Base-by-base conservation (phyloP, 164 flowering plant genomes). In the Piper betle region DNA sequence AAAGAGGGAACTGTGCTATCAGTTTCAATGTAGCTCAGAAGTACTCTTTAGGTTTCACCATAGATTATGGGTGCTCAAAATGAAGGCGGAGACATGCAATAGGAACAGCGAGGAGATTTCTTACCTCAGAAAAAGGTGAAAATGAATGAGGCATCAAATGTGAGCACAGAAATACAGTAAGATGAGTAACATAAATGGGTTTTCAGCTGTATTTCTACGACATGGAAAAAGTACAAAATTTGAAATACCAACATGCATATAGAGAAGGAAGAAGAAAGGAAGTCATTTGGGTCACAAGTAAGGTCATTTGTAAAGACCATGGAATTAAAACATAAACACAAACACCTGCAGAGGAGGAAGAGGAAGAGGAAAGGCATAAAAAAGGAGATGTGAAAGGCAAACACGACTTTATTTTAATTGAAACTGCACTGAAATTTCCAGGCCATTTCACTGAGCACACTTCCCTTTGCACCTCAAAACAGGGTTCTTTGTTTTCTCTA, bases 391-490 rank as follows among this genome's bases (percentile, higher is more conserved):
- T 10, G 37, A 58, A 16, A 40, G 25, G 52, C 38, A 42, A 58
- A 64, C 42, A 42, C 18, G 13, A n/a, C 3, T 9, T n/a, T 33
- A 18, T 38, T 6, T 43, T 17, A 54, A 64, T 39, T 60, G 61
- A 33, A 63, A 11, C 60, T 68, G 59, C 62, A 57, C 60, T 50
- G 73, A 68, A 64, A 65, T 62, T 67, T 55, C 72, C 41, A 64
- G 68, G 66, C 61, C 66, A 67, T 64, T 69, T 68, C 70, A 62
- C 52, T 57, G 62, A 53, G 67, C 79, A 74, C 75, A 65, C 62
- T 64, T 64, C 62, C 67, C 74, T 62, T 70, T 70, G 64, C 72
- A 66, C 66, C 62, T 72, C 53, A 74, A 71, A 74, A 67, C 64
- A 41, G 67, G 74, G 74, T 43, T 50, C 71, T 67, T 70, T 59